Evolutionary conservation across 75 land plant genomes (phyloP).

Genomic region (Pseudotsuga menziesii): DNA sequence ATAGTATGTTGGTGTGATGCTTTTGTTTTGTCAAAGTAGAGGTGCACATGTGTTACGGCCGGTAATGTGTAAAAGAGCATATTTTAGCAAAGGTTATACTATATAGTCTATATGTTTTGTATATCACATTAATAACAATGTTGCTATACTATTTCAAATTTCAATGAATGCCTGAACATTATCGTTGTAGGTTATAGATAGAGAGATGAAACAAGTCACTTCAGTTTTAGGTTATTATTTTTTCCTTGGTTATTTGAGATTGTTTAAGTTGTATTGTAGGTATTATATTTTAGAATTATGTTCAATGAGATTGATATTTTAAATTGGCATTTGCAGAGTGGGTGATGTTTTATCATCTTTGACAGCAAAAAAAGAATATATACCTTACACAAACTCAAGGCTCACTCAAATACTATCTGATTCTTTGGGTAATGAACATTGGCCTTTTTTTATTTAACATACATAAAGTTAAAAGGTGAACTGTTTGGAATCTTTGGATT

Average conservation of each 20-base stretch:
- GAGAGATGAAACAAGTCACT: neutral
- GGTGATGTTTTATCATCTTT: slow-evolving; percentile 45
- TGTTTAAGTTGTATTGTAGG: too few relatives aligned
- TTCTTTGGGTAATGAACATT: slow-evolving; percentile 25
- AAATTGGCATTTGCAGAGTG: slow-evolving; percentile 18
- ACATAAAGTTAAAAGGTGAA: neutral
- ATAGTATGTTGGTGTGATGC: too few relatives aligned
- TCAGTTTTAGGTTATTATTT: too few relatives aligned
- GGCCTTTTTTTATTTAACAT: neutral
- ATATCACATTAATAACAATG: neutral
- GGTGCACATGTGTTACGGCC: neutral
- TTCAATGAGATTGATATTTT: neutral
- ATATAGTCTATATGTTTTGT: neutral
- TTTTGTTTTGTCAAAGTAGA: neutral
- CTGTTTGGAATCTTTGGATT: too few relatives aligned
- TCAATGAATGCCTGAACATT: neutral
- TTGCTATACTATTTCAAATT: neutral
- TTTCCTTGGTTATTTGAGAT: too few relatives aligned
- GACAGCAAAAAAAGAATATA: slow-evolving; percentile 40
- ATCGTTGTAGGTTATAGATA: neutral
- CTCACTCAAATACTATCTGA: slow-evolving; percentile 39
- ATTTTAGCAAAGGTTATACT: neutral
- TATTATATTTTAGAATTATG: too few relatives aligned
- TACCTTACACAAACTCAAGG: slow-evolving; percentile 41
- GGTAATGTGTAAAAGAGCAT: neutral